A percentile compares a stretch with the other conserved stretches of the same genome.
These are phyloP conservation scores for Penicillium atrosanguineum DNA, from an alignment of 495 filamentous ascomycete species.

Conservation along the genomic window DNA sequence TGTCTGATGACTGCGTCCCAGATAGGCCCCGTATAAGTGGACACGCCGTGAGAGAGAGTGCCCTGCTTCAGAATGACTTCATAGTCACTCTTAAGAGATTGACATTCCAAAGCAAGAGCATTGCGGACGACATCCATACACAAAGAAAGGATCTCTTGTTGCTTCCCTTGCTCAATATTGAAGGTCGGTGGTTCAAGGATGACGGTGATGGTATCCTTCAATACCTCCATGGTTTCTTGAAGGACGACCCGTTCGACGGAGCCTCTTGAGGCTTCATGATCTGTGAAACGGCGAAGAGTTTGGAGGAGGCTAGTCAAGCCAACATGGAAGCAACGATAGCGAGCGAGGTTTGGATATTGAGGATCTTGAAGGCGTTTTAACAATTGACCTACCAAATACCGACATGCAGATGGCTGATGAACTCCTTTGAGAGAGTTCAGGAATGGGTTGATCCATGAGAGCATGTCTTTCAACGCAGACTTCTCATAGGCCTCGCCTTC, in stretches of 20 bases:
- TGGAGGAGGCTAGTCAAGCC: conserved; percentile 50
- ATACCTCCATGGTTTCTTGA: conserved; percentile 51
- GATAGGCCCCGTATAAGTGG: conserved; percentile 61
- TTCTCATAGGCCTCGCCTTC: conserved; percentile 53
- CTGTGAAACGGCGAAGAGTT: conserved; percentile 52
- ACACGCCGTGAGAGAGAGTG: conserved; percentile 63
- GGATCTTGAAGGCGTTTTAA: conserved; percentile 60
- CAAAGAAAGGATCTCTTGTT: conserved; percentile 33
- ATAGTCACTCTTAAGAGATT: conserved; percentile 68
- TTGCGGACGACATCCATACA: conserved; percentile 66
- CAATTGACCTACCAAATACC: conserved; percentile 65
- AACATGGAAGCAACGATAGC: conserved; percentile 49
- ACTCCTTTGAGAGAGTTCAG: conserved; percentile 70
- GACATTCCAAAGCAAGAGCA: conserved; percentile 72
- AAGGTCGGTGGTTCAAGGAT: conserved; percentile 45
- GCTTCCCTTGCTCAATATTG: conserved; percentile 33
- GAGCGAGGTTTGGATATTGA: conserved; percentile 41
- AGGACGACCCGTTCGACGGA: conserved; percentile 54
- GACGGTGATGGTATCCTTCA: conserved; percentile 44
- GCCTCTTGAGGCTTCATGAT: conserved; percentile 44
- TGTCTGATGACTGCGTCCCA: conserved; percentile 75
- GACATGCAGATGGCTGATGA: conserved; percentile 69
- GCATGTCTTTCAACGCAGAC: conserved; percentile 55
- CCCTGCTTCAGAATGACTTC: conserved; percentile 57
- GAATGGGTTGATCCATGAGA: conserved; percentile 73